Conservation (phyloP, 2,329 filamentous ascomycete species). For the Neoarthrinium moseri region DNA sequence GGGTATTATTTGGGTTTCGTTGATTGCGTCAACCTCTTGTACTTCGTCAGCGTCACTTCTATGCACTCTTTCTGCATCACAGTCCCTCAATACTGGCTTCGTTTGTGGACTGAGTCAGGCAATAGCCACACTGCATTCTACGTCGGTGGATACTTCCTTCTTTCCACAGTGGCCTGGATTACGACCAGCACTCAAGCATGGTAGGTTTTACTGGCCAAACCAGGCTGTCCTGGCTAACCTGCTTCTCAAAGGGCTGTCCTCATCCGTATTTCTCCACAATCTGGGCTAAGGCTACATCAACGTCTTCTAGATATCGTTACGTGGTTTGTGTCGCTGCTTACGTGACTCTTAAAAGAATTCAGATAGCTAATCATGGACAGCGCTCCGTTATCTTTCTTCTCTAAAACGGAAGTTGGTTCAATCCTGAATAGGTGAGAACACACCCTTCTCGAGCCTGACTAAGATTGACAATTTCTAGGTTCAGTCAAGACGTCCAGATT, state of each 20-base stretch:
- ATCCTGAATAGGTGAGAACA: constrained; percentile 36
- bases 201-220: too few species aligned
- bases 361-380: constrained; percentile 18
- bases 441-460: neutral
- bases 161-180: constrained; percentile 34
- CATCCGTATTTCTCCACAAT: constrained; percentile 34
- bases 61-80: constrained; percentile 33
- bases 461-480: constrained; percentile 23
- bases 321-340: constrained; percentile 14
- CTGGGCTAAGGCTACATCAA: constrained; percentile 31
- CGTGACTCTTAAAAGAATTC: constrained; percentile 9
- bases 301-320: constrained; percentile 29
- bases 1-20: constrained; percentile 31
- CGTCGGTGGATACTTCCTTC: constrained; percentile 31
- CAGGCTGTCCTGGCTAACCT: neutral
- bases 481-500: constrained; percentile 42
- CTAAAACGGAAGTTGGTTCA: constrained; percentile 35
- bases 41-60: constrained; percentile 23
- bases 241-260: constrained; percentile 25
- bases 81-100: constrained; percentile 36
- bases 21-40: constrained; percentile 22
- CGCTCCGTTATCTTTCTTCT: constrained; percentile 39
- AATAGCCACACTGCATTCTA: constrained; percentile 26
- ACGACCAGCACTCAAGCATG: constrained; percentile 33
- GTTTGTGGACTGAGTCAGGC: constrained; percentile 34